Base-by-base conservation (phyloP, 441 rosid genomes). In the Raphanus hybrid region DNA sequence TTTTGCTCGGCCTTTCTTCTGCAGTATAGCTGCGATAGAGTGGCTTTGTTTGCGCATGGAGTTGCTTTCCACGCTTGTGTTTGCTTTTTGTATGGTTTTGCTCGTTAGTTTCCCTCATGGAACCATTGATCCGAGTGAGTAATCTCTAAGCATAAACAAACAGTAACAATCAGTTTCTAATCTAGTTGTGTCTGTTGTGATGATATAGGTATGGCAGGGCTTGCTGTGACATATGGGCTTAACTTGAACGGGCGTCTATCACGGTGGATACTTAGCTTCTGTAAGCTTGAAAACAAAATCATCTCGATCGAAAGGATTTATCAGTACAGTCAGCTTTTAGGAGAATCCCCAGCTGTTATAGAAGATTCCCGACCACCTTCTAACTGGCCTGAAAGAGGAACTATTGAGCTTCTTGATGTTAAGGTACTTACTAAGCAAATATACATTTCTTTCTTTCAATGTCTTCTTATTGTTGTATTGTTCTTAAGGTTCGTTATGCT, bases 11-110 rank as follows among this genome's bases (percentile, higher is more conserved):
- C 99, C 99, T 60, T 96, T 96, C 91, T 96, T 96, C 83, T 90
- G 93, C 85, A 94, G 99, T 75, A 86, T 96, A 62, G 98, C 97
- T 71, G 99, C 99, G 61, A 96, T 96, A 64, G 99, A 96, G 81
- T 96, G 99, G 99, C 97, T 96, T 66, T 93, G 99, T 87, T 85
- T 96, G 52, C 95, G 99, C 62, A 96, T 96, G 99, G 99, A 96
- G 77, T 81, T 96, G 48, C 98, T 96, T 73, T 96, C 99, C 57
- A 96, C 99, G 68, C 90, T 94, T 12, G 98, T 92, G 50, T 96
- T 96, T 68, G 98, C 99, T 61, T 94, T 96, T 84, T 96, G 99
- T 90, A 96, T 96, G 99, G 77, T 96, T 82, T 86, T 96, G 66
- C 96, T 96, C 34, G 98, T 96, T 79, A 96, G 98, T 85, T 89